phyloP scores from a whole-genome alignment of 2,329 filamentous ascomycete species.

The Fusarium sp. region DNA sequence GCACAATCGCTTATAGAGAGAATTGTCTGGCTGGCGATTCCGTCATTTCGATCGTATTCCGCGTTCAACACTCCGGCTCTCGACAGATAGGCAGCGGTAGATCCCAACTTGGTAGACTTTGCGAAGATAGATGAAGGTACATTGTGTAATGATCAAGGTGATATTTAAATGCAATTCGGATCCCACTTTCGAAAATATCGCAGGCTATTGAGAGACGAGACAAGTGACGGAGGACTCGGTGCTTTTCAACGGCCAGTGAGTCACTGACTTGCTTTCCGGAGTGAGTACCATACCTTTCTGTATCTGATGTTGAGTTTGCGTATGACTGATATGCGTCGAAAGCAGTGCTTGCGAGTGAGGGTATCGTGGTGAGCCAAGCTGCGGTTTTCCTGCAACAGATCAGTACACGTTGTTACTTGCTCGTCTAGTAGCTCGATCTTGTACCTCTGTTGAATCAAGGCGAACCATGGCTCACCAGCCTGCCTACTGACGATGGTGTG shows the following conservation, averaged over 20 bases:
- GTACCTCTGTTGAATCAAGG: conserved; percentile 10
- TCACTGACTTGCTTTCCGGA: conserved; percentile 2
- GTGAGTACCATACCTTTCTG: conserved; percentile 11
- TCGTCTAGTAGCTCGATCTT: background rate
- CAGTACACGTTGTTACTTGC: conserved; percentile 10
- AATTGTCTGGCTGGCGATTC: conserved; percentile 17
- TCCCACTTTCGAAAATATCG: conserved; percentile 2
- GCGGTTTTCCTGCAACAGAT: conserved; percentile 2
- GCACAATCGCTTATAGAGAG: conserved; percentile 18
- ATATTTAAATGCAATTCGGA: conserved; percentile 37
- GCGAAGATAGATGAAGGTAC: conserved; percentile 25
- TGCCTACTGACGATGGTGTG: conserved; percentile 1
- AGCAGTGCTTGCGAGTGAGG: conserved; percentile 15
- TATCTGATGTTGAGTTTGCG: conserved; percentile 22
- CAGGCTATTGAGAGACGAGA: background rate
- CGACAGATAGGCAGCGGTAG: background rate
- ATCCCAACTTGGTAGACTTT: conserved; percentile 16
- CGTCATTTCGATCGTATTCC: background rate
- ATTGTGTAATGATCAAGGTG: conserved; percentile 33
- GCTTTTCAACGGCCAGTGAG: conserved; percentile 1
- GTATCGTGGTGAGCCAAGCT: background rate
- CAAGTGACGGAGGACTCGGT: conserved; percentile 8
- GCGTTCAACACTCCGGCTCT: background rate
- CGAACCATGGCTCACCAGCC: background rate
- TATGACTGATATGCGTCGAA: conserved; percentile 33